Conservation (phyloP, 129 eudicot species). For the Helichrysum umbraculigerum region DNA sequence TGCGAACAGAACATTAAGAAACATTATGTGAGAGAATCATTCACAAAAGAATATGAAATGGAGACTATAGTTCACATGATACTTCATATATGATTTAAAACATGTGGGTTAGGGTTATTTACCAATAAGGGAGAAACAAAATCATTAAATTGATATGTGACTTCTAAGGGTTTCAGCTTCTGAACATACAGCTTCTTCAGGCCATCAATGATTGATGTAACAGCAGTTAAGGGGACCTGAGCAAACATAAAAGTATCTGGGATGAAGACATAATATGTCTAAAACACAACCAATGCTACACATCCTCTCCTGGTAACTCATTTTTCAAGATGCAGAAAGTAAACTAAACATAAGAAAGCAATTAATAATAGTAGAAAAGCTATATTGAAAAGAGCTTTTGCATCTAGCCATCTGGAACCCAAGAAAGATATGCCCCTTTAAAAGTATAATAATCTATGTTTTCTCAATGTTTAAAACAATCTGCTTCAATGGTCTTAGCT, state of each 20-base stretch:
- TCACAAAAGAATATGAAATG: neutral
- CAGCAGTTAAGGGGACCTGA: conserved; percentile 64
- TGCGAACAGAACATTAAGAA: conserved; percentile 37
- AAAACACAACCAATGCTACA: neutral
- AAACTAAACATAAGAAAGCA: neutral
- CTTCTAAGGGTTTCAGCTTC: conserved; percentile 86
- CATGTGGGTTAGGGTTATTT: conserved; percentile 25
- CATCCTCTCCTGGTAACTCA: neutral
- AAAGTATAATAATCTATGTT: neutral
- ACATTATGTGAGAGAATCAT: conserved; percentile 4
- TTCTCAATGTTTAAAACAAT: neutral
- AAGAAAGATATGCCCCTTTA: conserved; percentile 2
- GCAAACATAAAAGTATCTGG: conserved; percentile 11
- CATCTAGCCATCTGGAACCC: neutral
- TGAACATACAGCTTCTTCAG: conserved; percentile 77
- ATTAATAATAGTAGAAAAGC: neutral
- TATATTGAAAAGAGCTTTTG: neutral
- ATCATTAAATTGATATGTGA: conserved; percentile 73
- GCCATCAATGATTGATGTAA: conserved; percentile 87
- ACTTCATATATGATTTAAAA: neutral
- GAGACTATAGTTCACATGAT: neutral
- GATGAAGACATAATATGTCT: conserved; percentile 2
- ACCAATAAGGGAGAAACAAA: conserved; percentile 89
- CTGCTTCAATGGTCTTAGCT: neutral
- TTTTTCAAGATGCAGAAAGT: conserved; percentile 2